Conservation (phyloP, 139 green algal genomes). For the Picochlorum sp. region DNA sequence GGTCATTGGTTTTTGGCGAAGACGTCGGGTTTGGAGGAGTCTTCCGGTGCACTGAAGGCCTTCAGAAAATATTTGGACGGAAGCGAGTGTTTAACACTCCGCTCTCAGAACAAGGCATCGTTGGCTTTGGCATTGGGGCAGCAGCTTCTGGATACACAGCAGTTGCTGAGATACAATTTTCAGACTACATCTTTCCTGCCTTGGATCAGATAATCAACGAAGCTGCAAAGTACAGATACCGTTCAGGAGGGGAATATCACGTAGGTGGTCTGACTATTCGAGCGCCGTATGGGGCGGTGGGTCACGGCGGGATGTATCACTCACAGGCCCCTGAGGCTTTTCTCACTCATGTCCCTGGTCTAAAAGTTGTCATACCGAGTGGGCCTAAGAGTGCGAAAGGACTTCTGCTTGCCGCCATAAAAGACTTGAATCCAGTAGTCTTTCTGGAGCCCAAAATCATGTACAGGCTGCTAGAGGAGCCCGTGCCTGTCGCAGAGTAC, state of each 20-base stretch:
- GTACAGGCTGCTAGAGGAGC: conserved; percentile 78
- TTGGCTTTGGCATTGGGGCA: conserved; percentile 80
- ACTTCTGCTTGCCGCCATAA: conserved; percentile 71
- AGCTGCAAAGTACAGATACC: conserved; percentile 85
- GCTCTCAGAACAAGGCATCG: conserved; percentile 80
- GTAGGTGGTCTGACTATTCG: conserved; percentile 81
- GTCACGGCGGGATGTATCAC: conserved; percentile 93
- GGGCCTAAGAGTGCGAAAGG: conserved; percentile 72
- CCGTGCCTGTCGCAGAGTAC: conserved; percentile 66
- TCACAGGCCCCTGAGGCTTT: conserved; percentile 88
- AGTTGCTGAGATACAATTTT: conserved; percentile 87
- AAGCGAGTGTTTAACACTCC: conserved; percentile 90
- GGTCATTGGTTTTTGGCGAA: conserved; percentile 73
- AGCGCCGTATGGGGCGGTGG: conserved; percentile 80
- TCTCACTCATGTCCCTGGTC: conserved; percentile 79
- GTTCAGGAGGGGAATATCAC: conserved; percentile 65
- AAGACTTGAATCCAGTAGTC: conserved; percentile 69
- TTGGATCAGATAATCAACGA: conserved; percentile 94
- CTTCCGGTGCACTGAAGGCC: conserved; percentile 77
- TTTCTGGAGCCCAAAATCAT: conserved; percentile 94
- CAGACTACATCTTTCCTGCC: conserved; percentile 86
- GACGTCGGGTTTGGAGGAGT: conserved; percentile 89
- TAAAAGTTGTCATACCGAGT: conserved; percentile 67
- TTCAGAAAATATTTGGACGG: conserved; percentile 61
- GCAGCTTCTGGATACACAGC: conserved; percentile 60